A percentile compares a stretch with the other conserved stretches of the same genome.
Conservation (phyloP, 2,329 filamentous ascomycete species). For the Stemphylium beticola region DNA sequence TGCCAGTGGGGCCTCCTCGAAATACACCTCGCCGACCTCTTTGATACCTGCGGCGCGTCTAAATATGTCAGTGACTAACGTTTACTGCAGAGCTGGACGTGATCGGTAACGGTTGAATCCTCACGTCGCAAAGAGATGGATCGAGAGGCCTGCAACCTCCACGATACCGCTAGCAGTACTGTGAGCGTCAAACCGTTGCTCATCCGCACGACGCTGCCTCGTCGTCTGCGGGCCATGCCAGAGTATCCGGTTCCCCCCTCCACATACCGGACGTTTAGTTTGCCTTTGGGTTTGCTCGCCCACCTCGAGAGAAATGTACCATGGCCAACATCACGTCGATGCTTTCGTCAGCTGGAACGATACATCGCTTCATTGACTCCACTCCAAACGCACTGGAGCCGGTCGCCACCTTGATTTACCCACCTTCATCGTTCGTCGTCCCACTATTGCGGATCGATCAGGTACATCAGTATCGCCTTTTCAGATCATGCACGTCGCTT, state of each 20-base stretch:
- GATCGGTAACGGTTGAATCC: background rate
- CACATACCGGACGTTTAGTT: too few relatives aligned
- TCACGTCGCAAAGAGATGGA: background rate
- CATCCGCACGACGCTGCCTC: too few relatives aligned
- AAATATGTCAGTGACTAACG: conserved; percentile 1
- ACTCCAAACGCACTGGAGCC: background rate
- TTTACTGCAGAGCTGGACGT: background rate
- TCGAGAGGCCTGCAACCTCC: too few relatives aligned
- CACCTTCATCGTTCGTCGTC: conserved; percentile 1
- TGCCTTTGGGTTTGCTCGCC: too few relatives aligned
- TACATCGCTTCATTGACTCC: background rate
- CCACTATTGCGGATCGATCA: conserved; percentile 10
- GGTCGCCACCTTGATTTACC: conserved; percentile 1
- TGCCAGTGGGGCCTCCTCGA: conserved; percentile 5
- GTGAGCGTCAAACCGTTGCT: too few relatives aligned
- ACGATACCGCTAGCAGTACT: too few relatives aligned
- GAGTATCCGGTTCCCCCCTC: too few relatives aligned
- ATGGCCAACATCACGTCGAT: too few relatives aligned
- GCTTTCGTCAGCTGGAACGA: too few relatives aligned
- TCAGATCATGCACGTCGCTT: conserved; percentile 13
- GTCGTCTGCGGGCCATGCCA: too few relatives aligned
- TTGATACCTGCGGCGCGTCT: background rate
- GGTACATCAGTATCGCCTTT: conserved; percentile 13
- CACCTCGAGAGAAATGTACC: too few relatives aligned
- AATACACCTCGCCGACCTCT: conserved; percentile 2